Percentiles rank a stretch among this genome's conserved stretches.
Evolutionary conservation across 345 rosid genomes (phyloP).

Genomic region (Viola odorata): DNA sequence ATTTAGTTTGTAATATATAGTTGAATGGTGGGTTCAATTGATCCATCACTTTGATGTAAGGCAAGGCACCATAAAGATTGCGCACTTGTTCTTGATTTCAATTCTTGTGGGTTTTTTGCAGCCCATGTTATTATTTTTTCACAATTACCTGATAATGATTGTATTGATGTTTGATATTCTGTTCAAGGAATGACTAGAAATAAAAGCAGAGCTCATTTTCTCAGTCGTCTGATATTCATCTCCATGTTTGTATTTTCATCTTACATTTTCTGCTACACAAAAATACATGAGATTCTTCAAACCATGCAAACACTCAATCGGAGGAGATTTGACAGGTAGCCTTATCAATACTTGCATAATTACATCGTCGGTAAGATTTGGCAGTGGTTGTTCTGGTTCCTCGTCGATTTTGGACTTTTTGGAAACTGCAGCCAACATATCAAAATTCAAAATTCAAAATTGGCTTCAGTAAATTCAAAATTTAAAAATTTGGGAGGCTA

Average conservation of each 20-base stretch:
- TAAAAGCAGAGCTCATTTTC: background rate
- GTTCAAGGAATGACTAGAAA: constrained; percentile 4
- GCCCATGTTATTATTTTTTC: constrained; percentile 13
- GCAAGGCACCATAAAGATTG: constrained; percentile 18
- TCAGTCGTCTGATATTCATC: background rate
- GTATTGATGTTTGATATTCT: constrained; percentile 11
- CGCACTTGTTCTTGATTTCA: constrained; percentile 22
- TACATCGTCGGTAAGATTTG: no score
- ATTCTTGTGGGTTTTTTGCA: constrained; percentile 23
- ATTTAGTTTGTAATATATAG: constrained; percentile 40
- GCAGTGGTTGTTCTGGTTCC: no score
- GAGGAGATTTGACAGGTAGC: no score
- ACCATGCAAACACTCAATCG: no score
- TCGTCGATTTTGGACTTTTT: no score
- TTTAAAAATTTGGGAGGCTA: no score
- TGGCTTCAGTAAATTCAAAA: no score
- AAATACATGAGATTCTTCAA: no score
- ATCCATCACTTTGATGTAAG: constrained; percentile 14
- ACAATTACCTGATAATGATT: constrained; percentile 18
- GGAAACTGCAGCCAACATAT: no score
- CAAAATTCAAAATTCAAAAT: no score
- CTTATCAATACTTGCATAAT: no score
- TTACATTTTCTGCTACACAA: no score
- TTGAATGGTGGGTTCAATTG: constrained; percentile 25
- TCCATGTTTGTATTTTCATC: background rate